phyloP scores from a whole-genome alignment of 495 filamentous ascomycete genomes.

The Talaromyces thailandensis region DNA sequence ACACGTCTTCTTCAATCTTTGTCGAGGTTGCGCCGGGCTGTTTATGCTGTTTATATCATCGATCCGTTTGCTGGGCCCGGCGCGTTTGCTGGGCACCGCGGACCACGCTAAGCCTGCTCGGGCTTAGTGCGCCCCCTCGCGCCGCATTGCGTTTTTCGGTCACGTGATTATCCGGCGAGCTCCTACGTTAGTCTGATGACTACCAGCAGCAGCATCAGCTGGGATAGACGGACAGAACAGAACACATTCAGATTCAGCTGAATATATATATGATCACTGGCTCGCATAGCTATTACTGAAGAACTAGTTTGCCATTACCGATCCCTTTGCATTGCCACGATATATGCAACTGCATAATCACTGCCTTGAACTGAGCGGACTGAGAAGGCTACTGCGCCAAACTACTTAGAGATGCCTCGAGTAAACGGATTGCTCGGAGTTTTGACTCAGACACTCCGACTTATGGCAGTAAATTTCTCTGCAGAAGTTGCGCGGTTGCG shows the following conservation, averaged over 20 bases:
- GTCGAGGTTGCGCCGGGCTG: slow-evolving; percentile 17
- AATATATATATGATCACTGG: background rate
- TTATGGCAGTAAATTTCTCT: background rate
- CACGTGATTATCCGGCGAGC: background rate
- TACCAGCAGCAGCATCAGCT: background rate
- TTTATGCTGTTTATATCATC: slow-evolving; percentile 47
- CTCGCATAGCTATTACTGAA: background rate
- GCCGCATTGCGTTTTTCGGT: background rate
- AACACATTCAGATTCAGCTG: background rate
- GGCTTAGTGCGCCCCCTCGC: background rate
- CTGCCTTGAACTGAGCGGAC: background rate
- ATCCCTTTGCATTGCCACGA: background rate
- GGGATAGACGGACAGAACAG: background rate
- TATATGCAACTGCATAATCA: background rate
- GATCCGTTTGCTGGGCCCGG: slow-evolving; percentile 26
- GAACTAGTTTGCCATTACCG: background rate
- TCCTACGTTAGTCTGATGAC: background rate
- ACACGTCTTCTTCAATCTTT: no score
- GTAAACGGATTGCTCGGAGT: background rate
- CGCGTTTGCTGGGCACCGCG: slow-evolving; percentile 18
- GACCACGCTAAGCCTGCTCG: slow-evolving; percentile 19
- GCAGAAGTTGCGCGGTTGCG: no score
- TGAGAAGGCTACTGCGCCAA: background rate
- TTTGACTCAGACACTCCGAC: background rate
- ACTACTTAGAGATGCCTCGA: background rate